A percentile compares a stretch with the other conserved stretches of the same genome.
Conservation (phyloP, 1,139 yeast genomes). For the Magnusiomyces paraingens region DNA sequence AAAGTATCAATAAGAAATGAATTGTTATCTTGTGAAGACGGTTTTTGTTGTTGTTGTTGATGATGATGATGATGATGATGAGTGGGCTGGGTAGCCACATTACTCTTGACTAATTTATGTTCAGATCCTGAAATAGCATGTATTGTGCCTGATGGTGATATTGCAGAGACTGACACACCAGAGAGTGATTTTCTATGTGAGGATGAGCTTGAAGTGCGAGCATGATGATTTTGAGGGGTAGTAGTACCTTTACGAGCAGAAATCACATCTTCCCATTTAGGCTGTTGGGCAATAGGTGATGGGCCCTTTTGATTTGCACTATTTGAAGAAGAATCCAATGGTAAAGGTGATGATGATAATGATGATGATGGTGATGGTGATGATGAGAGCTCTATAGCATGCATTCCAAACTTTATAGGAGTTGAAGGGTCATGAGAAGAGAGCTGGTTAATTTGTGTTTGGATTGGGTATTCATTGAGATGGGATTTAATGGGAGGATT, state of each 20-base stretch:
- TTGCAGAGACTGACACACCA: neutral
- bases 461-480: slow-evolving; percentile 9
- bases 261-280: neutral
- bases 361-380: neutral
- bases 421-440: slow-evolving; percentile 3
- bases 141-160: neutral
- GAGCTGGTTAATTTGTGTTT: slow-evolving; percentile 13
- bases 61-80: neutral
- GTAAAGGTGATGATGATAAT: neutral
- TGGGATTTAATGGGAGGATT: neutral
- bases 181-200: no score
- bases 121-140: neutral
- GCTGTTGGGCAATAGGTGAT: neutral
- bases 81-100: neutral
- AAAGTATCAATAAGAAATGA: neutral
- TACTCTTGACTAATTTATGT: neutral
- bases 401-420: slow-evolving; percentile 21
- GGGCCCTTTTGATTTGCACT: neutral
- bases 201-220: no score
- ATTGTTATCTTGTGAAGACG: neutral
- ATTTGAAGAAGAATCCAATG: neutral
- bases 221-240: no score
- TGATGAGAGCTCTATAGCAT: slow-evolving; percentile 4
- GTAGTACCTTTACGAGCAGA: neutral
- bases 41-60: no score